A percentile compares a stretch with the other conserved stretches of the same genome.
These are phyloP conservation scores for Funneliformis geosporum DNA, from an alignment of 192 early-diverging fungal genomes.

Conservation along the genomic window DNA sequence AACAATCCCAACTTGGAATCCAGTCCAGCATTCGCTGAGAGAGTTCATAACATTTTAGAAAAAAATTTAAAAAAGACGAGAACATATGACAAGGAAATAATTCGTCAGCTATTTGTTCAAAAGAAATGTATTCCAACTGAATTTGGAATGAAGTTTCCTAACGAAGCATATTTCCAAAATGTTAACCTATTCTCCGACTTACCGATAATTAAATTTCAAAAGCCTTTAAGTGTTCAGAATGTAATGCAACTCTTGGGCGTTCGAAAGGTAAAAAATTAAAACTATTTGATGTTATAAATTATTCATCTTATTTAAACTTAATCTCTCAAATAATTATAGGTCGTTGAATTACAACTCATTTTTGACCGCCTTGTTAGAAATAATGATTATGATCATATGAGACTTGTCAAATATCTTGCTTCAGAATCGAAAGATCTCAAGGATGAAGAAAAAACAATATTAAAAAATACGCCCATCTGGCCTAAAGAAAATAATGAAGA, in stretches of 20 bases:
- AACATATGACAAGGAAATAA: conserved; percentile 36
- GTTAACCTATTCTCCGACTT: conserved; percentile 86
- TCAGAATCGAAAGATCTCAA: conserved; percentile 57
- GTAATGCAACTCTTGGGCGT: conserved; percentile 72
- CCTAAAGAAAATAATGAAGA: conserved; percentile 58
- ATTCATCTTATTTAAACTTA: background rate
- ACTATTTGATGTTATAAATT: background rate
- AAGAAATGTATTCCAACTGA: conserved; percentile 73
- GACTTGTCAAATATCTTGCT: conserved; percentile 82
- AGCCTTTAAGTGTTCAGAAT: conserved; percentile 45
- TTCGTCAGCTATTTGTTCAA: conserved; percentile 36
- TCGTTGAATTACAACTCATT: conserved; percentile 82
- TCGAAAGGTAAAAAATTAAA: conserved; percentile 55
- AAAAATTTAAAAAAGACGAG: conserved; percentile 43
- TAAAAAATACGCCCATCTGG: conserved; percentile 69
- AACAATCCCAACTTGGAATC: conserved; percentile 25
- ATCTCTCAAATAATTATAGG: conserved; percentile 36
- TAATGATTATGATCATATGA: conserved; percentile 82
- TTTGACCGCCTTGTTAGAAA: conserved; percentile 75
- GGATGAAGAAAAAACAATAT: conserved; percentile 55
- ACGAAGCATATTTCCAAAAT: conserved; percentile 73
- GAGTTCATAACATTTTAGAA: conserved; percentile 57
- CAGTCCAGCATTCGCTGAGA: conserved; percentile 65
- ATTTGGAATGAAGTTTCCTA: conserved; percentile 64
- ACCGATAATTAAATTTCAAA: conserved; percentile 65